A percentile compares a stretch with the other conserved stretches of the same genome.
Conservation (phyloP, 306 rosid species). For the Lotus japonicus region DNA sequence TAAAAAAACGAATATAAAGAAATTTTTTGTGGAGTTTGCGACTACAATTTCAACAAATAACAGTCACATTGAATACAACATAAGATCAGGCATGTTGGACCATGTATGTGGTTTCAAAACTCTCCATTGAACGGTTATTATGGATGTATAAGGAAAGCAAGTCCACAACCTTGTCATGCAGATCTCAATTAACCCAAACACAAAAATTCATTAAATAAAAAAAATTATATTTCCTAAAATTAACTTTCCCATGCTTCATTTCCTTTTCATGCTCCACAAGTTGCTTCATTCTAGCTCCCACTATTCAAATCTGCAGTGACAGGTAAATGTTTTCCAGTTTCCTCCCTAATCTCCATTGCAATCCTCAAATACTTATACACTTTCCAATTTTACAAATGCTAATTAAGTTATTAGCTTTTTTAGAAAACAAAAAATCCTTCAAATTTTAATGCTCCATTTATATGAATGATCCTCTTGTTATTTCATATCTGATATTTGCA, state of each 20-base stretch:
- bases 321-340: conserved; percentile 24
- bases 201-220: not conserved
- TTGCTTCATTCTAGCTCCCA: conserved; percentile 6
- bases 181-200: conserved; percentile 20
- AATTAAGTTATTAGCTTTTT: not conserved
- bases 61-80: not conserved
- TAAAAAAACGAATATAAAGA: not conserved
- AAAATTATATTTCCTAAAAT: not conserved
- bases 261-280: no score
- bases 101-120: not conserved
- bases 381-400: not conserved
- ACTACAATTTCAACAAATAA: not conserved
- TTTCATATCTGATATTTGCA: not conserved
- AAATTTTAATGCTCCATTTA: not conserved
- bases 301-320: conserved; percentile 13
- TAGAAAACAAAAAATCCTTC: not conserved
- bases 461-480: conserved; percentile 9
- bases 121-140: conserved; percentile 32
- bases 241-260: no score
- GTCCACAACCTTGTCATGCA: conserved; percentile 28
- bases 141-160: conserved; percentile 25
- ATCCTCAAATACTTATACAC: not conserved
- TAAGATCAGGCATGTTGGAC: not conserved
- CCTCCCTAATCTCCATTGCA: not conserved
- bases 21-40: no score